Percentiles rank a stretch among this genome's conserved stretches.
Conservation (phyloP, 305 asterid species). For the Stenogyne calaminthoides region DNA sequence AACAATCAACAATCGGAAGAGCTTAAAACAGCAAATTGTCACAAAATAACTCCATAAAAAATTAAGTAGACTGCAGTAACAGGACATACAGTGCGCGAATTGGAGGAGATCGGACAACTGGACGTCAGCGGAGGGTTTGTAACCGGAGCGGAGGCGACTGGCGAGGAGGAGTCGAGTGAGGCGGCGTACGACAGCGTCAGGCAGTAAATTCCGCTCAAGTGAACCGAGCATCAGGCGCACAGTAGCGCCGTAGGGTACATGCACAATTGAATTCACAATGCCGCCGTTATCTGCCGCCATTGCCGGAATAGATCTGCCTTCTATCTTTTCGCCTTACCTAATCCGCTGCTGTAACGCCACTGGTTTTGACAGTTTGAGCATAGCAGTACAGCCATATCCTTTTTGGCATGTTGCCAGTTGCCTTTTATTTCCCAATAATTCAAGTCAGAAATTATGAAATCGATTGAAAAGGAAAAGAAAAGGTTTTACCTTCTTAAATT, state of each 20-base stretch:
- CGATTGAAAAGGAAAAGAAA: no score
- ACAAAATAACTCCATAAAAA: neutral
- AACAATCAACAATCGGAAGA: neutral
- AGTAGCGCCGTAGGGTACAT: constrained; percentile 60
- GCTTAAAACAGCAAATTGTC: neutral
- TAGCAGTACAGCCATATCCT: neutral
- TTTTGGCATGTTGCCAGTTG: neutral
- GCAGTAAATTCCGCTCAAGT: constrained; percentile 78
- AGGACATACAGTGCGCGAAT: constrained; percentile 58
- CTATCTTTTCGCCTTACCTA: constrained; percentile 5
- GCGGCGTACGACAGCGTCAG: constrained; percentile 78
- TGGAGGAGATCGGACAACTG: constrained; percentile 62
- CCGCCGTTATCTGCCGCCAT: constrained; percentile 41
- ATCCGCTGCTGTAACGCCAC: neutral
- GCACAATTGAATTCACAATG: constrained; percentile 44
- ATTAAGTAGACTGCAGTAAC: neutral
- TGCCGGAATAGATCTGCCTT: neutral
- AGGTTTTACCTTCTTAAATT: no score
- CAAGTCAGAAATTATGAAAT: neutral
- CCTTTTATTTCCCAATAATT: no score
- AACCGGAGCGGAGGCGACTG: constrained; percentile 76
- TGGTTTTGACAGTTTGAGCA: neutral
- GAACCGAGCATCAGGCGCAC: constrained; percentile 71
- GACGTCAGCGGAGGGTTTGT: constrained; percentile 54
- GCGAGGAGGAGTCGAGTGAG: constrained; percentile 75